Percentiles rank a stretch among this genome's conserved stretches.
These are phyloP conservation scores for Chalara sp. DNA, from an alignment of 2,329 filamentous ascomycete genomes.

Conservation along the genomic window DNA sequence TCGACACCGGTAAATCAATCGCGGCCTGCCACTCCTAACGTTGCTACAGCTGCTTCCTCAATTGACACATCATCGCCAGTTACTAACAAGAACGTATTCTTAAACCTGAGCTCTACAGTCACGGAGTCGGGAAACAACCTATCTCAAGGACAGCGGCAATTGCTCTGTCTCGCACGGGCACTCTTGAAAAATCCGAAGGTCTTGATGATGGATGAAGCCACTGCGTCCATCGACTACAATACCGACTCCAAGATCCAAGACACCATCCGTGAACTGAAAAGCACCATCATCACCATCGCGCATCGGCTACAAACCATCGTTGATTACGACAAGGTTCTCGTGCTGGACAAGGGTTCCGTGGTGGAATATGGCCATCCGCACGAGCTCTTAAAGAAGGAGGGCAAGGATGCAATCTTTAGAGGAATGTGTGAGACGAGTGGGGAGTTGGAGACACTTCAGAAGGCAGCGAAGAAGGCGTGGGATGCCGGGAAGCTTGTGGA, in stretches of 20 bases:
- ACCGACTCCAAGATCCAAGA: slow-evolving; percentile 96
- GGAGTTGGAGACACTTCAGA: slow-evolving; percentile 49
- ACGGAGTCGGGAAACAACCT: slow-evolving; percentile 90
- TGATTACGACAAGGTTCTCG: slow-evolving; percentile 95
- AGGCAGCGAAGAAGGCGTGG: slow-evolving; percentile 43
- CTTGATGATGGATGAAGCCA: slow-evolving; percentile 98
- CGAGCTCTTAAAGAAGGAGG: slow-evolving; percentile 66
- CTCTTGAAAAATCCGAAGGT: slow-evolving; percentile 88
- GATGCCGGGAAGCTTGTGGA: slow-evolving; percentile 34
- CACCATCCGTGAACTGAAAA: slow-evolving; percentile 86
- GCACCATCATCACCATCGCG: slow-evolving; percentile 94
- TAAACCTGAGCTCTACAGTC: slow-evolving; percentile 75
- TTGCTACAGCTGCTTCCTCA: slow-evolving; percentile 13
- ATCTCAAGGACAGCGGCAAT: slow-evolving; percentile 91
- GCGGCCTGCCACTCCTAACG: slow-evolving; percentile 15
- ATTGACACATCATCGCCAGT: slow-evolving; percentile 30
- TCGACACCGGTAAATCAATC: slow-evolving; percentile 29
- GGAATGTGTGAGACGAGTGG: slow-evolving; percentile 65
- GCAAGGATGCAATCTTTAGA: slow-evolving; percentile 42
- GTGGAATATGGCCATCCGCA: slow-evolving; percentile 89
- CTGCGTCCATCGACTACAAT: slow-evolving; percentile 92
- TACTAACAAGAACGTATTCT: slow-evolving; percentile 92
- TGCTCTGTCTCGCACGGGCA: slow-evolving; percentile 87
- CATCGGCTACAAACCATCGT: slow-evolving; percentile 95
- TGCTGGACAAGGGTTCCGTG: slow-evolving; percentile 82